A percentile compares a stretch with the other conserved stretches of the same genome.
Evolutionary conservation across 148 eudicot species (phyloP).

Genomic region (Vaccinium myrtillus): DNA sequence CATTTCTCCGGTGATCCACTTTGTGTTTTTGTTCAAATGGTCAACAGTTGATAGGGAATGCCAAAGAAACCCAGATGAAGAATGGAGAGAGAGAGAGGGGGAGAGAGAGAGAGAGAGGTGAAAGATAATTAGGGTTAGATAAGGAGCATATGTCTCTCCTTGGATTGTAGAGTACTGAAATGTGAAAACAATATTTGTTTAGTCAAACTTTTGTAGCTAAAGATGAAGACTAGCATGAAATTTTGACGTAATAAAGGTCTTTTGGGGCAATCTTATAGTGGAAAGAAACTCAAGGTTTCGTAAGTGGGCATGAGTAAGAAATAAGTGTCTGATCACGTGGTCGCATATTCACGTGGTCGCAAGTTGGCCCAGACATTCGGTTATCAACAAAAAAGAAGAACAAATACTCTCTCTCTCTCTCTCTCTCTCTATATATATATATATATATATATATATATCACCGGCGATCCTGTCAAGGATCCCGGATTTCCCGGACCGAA

Average conservation of each 20-base stretch:
- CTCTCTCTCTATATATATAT: too few relatives aligned
- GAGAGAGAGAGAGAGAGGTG: constrained; percentile 2
- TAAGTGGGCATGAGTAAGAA: too few relatives aligned
- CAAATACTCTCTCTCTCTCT: too few relatives aligned
- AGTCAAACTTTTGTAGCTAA: constrained; percentile 2
- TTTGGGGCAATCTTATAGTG: neutral
- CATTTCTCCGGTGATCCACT: constrained; percentile 39
- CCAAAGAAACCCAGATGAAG: neutral
- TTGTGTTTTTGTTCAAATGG: neutral
- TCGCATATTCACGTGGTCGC: too few relatives aligned
- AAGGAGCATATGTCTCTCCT: neutral
- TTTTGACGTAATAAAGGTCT: neutral
- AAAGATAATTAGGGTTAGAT: constrained; percentile 13
- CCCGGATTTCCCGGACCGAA: too few relatives aligned
- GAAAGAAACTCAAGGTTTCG: neutral
- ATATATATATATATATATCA: too few relatives aligned
- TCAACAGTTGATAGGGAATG: neutral
- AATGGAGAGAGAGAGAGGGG: constrained; percentile 1
- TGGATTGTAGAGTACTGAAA: neutral
- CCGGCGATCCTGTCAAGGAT: too few relatives aligned
- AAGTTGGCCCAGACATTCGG: too few relatives aligned
- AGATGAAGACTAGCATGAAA: too few relatives aligned
- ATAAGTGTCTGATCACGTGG: too few relatives aligned
- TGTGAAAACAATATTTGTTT: neutral
- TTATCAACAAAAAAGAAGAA: too few relatives aligned